These are phyloP conservation scores for Trichoderma sp. DNA, from an alignment of 2,329 filamentous ascomycete species.

Conservation along the genomic window DNA sequence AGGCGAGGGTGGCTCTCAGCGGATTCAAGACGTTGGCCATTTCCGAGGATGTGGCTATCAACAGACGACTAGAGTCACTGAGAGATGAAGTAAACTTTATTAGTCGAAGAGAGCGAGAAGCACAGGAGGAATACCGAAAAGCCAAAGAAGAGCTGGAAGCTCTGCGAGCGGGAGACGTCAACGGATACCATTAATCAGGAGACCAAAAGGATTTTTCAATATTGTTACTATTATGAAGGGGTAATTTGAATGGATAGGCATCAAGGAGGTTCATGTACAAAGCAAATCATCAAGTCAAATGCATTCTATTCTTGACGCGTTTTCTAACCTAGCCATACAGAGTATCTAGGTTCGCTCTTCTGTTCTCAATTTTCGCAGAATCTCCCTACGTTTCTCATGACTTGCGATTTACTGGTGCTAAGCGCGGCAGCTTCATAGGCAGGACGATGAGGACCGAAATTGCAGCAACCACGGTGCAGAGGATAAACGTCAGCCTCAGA, in stretches of 20 bases:
- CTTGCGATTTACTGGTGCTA: constrained; percentile 45
- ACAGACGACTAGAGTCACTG: constrained; percentile 69
- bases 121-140: constrained; percentile 79
- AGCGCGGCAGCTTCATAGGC: constrained; percentile 55
- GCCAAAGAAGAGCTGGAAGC: constrained; percentile 75
- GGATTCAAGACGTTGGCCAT: constrained; percentile 75
- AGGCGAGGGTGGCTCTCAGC: constrained; percentile 70
- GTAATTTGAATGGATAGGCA: constrained; percentile 13
- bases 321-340: neutral
- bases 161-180: constrained; percentile 45
- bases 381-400: neutral
- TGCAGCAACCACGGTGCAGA: constrained; percentile 48
- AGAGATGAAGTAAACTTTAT: constrained; percentile 83
- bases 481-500: constrained; percentile 49
- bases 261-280: constrained; percentile 1
- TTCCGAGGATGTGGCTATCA: constrained; percentile 76
- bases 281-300: constrained; percentile 5
- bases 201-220: neutral
- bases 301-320: neutral
- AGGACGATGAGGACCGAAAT: constrained; percentile 50
- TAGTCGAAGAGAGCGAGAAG: constrained; percentile 80
- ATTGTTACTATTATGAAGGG: neutral
- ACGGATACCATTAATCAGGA: constrained; percentile 42
- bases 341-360: neutral
- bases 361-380: neutral